These are phyloP conservation scores for Backusella mclennaniae DNA, from an alignment of 192 early-diverging fungal genomes.

Conservation along the genomic window DNA sequence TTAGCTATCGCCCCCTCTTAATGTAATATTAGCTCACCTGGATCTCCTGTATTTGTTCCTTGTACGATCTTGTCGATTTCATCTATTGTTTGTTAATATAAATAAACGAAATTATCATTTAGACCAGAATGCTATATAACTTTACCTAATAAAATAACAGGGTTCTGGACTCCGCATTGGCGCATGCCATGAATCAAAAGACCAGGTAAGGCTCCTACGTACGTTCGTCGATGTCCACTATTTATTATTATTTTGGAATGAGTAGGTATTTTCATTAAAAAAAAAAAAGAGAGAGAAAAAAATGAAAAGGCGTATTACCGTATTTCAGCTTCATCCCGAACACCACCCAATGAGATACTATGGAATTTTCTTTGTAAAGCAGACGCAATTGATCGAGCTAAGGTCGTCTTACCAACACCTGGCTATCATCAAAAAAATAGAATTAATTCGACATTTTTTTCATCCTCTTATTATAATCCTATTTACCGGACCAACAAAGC, in stretches of 20 bases:
- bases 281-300: constrained; percentile 49
- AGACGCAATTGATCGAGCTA: constrained; percentile 74
- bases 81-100: constrained; percentile 40
- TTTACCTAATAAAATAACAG: constrained; percentile 72
- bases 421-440: constrained; percentile 3
- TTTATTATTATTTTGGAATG: constrained; percentile 52
- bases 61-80: constrained; percentile 80
- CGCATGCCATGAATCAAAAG: constrained; percentile 70
- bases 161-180: constrained; percentile 70
- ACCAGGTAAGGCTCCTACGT: constrained; percentile 86
- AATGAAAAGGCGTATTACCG: constrained; percentile 52
- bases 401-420: constrained; percentile 77
- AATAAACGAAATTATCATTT: constrained; percentile 24
- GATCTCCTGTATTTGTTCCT: constrained; percentile 65
- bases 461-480: constrained; percentile 65
- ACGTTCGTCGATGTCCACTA: constrained; percentile 79
- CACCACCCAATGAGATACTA: constrained; percentile 80
- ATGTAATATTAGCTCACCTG: constrained; percentile 19
- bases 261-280: not conserved
- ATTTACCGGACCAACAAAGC: constrained; percentile 64
- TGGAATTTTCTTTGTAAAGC: constrained; percentile 78
- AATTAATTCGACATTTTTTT: no score
- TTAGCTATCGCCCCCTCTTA: not conserved
- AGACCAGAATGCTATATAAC: constrained; percentile 28
- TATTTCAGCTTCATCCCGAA: constrained; percentile 87